Conservation (phyloP, 805 yeast species). For the Metschnikowia drakensbergensis region DNA sequence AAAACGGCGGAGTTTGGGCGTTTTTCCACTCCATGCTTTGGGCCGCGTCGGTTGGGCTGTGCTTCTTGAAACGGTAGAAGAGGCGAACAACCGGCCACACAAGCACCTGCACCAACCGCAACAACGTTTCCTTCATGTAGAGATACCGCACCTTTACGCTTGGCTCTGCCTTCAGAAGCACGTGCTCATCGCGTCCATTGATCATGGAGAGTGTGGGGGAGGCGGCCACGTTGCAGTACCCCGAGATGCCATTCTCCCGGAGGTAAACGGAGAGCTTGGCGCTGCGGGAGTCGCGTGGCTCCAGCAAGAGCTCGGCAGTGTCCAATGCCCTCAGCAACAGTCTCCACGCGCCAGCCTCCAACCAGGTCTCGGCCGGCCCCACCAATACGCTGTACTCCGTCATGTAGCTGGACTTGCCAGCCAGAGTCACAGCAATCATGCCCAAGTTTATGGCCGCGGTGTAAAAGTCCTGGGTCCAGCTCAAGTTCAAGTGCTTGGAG, state of each 20-base stretch:
- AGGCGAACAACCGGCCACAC: conserved; percentile 11
- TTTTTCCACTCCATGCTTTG: conserved; percentile 6
- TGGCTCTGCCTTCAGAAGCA: conserved; percentile 3
- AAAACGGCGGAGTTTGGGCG: conserved; percentile 25
- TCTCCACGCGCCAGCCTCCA: conserved; percentile 21
- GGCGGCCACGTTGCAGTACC: conserved; percentile 30
- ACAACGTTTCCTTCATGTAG: conserved; percentile 20
- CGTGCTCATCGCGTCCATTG: conserved; percentile 3
- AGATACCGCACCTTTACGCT: conserved; percentile 20
- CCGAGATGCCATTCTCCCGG: conserved; percentile 15
- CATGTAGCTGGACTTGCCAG: conserved; percentile 62
- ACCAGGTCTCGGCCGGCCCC: conserved; percentile 53
- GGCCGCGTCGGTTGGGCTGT: background rate
- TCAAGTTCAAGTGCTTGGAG: conserved; percentile 32
- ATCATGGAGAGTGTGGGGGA: conserved; percentile 27
- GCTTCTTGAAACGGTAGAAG: background rate
- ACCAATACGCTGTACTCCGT: conserved; percentile 50
- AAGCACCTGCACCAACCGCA: conserved; percentile 21
- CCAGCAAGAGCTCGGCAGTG: background rate
- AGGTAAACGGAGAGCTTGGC: conserved; percentile 9
- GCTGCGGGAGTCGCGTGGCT: background rate
- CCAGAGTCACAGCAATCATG: conserved; percentile 59
- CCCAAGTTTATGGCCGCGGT: conserved; percentile 59
- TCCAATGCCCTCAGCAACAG: conserved; percentile 4
- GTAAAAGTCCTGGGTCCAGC: conserved; percentile 60